Percentiles rank a stretch among this genome's conserved stretches.
Conservation (phyloP, 2,329 filamentous ascomycete species). For the Amauroascus niger region DNA sequence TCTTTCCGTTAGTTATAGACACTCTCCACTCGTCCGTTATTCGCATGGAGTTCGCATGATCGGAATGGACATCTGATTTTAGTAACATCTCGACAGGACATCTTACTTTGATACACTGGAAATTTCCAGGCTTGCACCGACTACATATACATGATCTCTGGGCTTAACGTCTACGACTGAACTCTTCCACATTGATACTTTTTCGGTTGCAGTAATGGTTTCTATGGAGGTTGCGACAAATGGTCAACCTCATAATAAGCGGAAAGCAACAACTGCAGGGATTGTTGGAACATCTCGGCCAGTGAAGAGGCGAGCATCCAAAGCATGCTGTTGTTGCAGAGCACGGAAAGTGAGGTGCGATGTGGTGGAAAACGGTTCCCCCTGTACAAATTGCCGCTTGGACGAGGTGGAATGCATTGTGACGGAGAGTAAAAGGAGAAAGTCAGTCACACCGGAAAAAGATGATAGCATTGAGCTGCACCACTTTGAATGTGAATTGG, state of each 20-base stretch:
- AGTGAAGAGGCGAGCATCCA: slow-evolving; percentile 57
- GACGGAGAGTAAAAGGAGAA: slow-evolving; percentile 46
- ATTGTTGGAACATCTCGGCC: slow-evolving; percentile 46
- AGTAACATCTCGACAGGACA: neutral
- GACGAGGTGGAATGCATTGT: slow-evolving; percentile 23
- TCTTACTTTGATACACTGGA: neutral
- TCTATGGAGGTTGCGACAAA: slow-evolving; percentile 20
- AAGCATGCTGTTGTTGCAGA: slow-evolving; percentile 44
- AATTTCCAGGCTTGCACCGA: neutral
- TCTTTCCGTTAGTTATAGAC: neutral
- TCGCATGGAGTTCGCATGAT: neutral
- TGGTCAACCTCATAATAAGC: slow-evolving; percentile 39
- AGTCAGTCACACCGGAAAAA: slow-evolving; percentile 26
- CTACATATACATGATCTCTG: neutral
- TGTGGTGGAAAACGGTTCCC: slow-evolving; percentile 40
- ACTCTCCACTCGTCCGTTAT: slow-evolving; percentile 3
- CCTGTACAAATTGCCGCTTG: slow-evolving; percentile 24
- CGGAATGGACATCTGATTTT: neutral
- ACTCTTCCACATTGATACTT: neutral
- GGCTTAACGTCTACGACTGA: neutral
- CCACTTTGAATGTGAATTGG: neutral
- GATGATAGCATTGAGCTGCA: neutral
- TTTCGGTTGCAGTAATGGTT: slow-evolving; percentile 7
- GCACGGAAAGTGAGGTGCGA: slow-evolving; percentile 46
- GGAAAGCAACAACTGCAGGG: slow-evolving; percentile 49